phyloP scores from a whole-genome alignment of 257 asterid genomes.

The Penstemon eatonii region DNA sequence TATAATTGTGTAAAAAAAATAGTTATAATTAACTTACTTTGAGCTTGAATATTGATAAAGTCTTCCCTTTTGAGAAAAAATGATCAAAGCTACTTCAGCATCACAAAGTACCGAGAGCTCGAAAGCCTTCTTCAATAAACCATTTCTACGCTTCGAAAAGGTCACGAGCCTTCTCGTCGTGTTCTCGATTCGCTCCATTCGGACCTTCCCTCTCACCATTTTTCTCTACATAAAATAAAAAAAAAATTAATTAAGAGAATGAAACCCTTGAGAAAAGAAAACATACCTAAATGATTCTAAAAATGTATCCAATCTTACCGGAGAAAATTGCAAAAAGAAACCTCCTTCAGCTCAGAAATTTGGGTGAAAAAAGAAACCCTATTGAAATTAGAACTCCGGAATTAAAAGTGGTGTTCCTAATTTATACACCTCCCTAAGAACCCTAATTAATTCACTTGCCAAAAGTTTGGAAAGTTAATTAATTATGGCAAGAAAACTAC shows the following conservation, averaged over 20 bases:
- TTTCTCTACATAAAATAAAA: neutral
- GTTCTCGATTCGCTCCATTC: slow-evolving; percentile 67
- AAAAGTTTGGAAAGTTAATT: slow-evolving; percentile 17
- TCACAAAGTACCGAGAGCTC: slow-evolving; percentile 76
- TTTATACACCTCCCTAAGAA: slow-evolving; percentile 26
- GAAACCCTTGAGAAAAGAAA: slow-evolving; percentile 3
- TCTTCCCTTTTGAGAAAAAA: slow-evolving; percentile 77
- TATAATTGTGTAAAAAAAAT: neutral
- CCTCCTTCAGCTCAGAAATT: slow-evolving; percentile 12
- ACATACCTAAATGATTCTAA: neutral
- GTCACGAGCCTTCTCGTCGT: slow-evolving; percentile 69
- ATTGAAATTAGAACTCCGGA: too few relatives aligned
- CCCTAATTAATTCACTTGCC: slow-evolving; percentile 38
- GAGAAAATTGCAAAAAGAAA: neutral
- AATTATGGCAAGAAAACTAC: slow-evolving; percentile 19
- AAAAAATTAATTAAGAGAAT: neutral
- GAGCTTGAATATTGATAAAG: slow-evolving; percentile 67
- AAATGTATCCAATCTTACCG: slow-evolving; percentile 16
- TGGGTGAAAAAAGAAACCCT: neutral
- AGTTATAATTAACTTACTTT: slow-evolving; percentile 40
- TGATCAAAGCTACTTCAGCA: slow-evolving; percentile 66
- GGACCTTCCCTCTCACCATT: slow-evolving; percentile 80
- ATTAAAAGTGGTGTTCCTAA: slow-evolving; percentile 3
- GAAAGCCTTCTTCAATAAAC: slow-evolving; percentile 70
- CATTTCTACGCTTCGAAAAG: slow-evolving; percentile 67